Percentiles rank a stretch among this genome's conserved stretches.
Conservation (phyloP, 129 eudicot species). For the Rutidosis leptorrhynchoides region DNA sequence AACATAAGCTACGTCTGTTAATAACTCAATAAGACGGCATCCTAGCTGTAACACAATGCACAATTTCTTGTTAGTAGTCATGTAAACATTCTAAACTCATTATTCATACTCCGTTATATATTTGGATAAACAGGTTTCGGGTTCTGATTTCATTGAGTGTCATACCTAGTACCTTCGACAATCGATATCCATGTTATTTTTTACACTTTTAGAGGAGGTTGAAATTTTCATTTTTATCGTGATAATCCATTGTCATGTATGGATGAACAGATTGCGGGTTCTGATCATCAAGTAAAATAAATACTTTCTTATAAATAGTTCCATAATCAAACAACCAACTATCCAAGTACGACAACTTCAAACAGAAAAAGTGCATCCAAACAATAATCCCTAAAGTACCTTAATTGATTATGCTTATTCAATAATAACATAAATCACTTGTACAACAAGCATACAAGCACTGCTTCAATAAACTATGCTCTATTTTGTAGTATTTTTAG, state of each 20-base stretch:
- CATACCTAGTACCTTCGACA: not conserved
- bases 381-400: too few species aligned
- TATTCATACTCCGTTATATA: constrained; percentile 14
- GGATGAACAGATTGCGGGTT: not conserved
- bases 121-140: too few species aligned
- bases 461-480: not conserved
- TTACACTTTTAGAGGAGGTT: not conserved
- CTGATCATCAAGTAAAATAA: not conserved
- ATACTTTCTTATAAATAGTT: too few species aligned
- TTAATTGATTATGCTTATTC: not conserved
- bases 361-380: too few species aligned
- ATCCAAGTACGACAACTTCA: too few species aligned
- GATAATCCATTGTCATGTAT: not conserved
- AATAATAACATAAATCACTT: not conserved
- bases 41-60: constrained; percentile 66
- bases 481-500: not conserved
- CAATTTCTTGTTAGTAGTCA: constrained; percentile 17
- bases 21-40: constrained; percentile 80
- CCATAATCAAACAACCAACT: too few species aligned
- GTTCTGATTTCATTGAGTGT: not conserved
- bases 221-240: not conserved
- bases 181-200: not conserved
- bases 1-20: constrained; percentile 82
- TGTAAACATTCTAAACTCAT: constrained; percentile 15
- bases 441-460: not conserved